phyloP scores from a whole-genome alignment of 1,284 basidiomycete species.

The Ceratobasidium sp. region DNA sequence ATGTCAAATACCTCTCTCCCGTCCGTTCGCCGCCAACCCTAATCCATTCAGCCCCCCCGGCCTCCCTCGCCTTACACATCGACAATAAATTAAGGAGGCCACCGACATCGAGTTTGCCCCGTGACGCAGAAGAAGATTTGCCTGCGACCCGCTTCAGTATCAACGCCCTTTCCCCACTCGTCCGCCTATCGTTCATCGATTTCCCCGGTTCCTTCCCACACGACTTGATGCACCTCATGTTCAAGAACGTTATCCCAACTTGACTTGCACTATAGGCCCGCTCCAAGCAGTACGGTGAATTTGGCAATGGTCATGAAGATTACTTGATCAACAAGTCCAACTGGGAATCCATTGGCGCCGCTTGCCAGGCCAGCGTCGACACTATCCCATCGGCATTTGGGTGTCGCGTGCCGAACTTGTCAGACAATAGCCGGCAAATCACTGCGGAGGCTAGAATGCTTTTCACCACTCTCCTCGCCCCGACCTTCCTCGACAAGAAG shows the following conservation, averaged over 20 bases:
- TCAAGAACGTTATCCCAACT: constrained; percentile 44
- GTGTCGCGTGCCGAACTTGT: constrained; percentile 58
- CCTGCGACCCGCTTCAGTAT: constrained; percentile 39
- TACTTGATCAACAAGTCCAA: constrained; percentile 56
- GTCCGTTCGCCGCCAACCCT: not conserved
- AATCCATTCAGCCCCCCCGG: not conserved
- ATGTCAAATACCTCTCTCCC: not conserved
- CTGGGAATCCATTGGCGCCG: constrained; percentile 61
- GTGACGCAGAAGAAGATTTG: not conserved
- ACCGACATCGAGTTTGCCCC: not conserved
- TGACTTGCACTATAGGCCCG: constrained; percentile 45
- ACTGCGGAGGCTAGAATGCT: constrained; percentile 57
- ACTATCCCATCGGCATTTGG: constrained; percentile 62
- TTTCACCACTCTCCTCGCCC: constrained; percentile 60
- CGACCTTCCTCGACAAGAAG: constrained; percentile 57
- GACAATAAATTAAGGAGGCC: not conserved
- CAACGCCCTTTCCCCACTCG: constrained; percentile 36
- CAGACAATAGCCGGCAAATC: constrained; percentile 44
- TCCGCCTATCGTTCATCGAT: constrained; percentile 18
- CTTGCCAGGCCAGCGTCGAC: constrained; percentile 53
- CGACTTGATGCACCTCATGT: constrained; percentile 50
- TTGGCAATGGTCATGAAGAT: constrained; percentile 21
- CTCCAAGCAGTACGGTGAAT: constrained; percentile 8
- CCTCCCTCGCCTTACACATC: constrained; percentile 39
- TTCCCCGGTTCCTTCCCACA: constrained; percentile 47